These are phyloP conservation scores for Talaromyces sp. DNA, from an alignment of 2,329 filamentous ascomycete species.

Conservation along the genomic window DNA sequence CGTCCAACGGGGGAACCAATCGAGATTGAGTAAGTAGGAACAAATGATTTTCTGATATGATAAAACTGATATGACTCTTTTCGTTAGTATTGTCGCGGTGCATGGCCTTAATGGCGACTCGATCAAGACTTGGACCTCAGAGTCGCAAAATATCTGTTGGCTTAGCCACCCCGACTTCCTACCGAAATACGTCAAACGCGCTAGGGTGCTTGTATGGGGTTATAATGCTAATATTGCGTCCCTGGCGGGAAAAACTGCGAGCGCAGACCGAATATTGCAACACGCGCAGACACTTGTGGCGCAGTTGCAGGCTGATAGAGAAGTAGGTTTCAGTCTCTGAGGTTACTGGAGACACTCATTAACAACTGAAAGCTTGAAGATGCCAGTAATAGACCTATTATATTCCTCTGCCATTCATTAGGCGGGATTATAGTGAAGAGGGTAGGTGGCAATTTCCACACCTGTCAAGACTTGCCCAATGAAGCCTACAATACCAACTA, in stretches of 20 bases:
- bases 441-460: constrained; percentile 23
- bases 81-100: constrained; percentile 38
- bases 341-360: constrained; percentile 6
- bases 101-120: constrained; percentile 43
- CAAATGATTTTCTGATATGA: background rate
- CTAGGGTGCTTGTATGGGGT: constrained; percentile 31
- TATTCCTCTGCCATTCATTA: constrained; percentile 42
- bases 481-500: background rate
- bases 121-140: constrained; percentile 38
- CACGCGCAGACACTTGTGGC: constrained; percentile 37
- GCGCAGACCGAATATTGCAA: constrained; percentile 32
- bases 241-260: constrained; percentile 23
- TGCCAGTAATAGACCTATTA: constrained; percentile 34
- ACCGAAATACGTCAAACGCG: constrained; percentile 29
- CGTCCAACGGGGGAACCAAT: constrained; percentile 15
- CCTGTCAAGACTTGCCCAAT: background rate
- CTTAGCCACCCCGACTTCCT: constrained; percentile 30
- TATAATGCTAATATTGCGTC: constrained; percentile 30
- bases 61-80: background rate
- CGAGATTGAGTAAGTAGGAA: constrained; percentile 21
- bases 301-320: constrained; percentile 32
- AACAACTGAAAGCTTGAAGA: constrained; percentile 28
- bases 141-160: constrained; percentile 33
- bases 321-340: constrained; percentile 22
- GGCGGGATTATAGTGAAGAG: constrained; percentile 42